Conservation (phyloP, 176 grass and related monocot species). For the Oryza longistaminata region DNA sequence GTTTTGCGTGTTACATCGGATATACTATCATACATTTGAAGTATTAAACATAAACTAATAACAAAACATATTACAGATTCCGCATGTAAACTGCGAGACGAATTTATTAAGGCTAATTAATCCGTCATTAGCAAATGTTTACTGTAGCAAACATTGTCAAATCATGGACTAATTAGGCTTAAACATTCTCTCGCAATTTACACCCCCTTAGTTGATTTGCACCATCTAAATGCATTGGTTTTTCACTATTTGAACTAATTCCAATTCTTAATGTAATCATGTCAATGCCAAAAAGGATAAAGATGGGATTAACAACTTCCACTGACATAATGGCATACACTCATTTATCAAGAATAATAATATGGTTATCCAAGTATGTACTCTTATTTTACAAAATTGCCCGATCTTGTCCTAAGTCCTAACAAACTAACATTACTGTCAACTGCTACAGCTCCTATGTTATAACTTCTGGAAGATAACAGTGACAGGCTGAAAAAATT, state of each 20-base stretch:
- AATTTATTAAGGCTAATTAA: too few species aligned
- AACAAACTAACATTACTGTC: background rate
- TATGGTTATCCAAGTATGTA: background rate
- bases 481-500: background rate
- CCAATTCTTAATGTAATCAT: background rate
- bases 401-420: background rate
- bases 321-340: background rate
- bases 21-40: too few species aligned
- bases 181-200: too few species aligned
- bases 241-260: too few species aligned
- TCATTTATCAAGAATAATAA: background rate
- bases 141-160: too few species aligned
- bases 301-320: background rate
- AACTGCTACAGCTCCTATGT: background rate
- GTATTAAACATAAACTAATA: too few species aligned
- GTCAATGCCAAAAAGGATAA: too few species aligned
- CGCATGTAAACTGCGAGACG: too few species aligned
- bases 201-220: background rate
- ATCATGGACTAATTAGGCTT: too few species aligned
- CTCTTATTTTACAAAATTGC: slow-evolving; percentile 8
- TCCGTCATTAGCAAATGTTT: too few species aligned
- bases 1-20: too few species aligned
- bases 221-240: background rate
- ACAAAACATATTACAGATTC: too few species aligned
- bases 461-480: background rate